Evolutionary conservation across 345 rosid genomes (phyloP).

Genomic region (Draba incana): DNA sequence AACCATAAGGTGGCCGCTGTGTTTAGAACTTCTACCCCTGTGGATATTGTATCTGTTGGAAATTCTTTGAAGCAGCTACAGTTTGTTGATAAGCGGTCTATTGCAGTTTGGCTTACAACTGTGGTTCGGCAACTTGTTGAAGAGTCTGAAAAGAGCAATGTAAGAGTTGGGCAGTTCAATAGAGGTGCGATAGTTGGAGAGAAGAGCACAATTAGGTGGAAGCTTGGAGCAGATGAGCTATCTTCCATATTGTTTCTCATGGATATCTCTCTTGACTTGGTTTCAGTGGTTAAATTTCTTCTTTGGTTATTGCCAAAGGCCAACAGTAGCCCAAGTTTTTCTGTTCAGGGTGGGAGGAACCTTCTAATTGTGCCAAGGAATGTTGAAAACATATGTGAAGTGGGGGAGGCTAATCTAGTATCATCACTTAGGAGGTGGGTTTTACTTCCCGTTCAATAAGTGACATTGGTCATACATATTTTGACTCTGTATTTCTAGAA

Average conservation of each 20-base stretch:
- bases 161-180: constrained; percentile 61
- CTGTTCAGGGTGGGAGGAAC: constrained; percentile 78
- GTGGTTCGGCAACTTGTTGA: constrained; percentile 77
- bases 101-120: constrained; percentile 77
- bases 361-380: constrained; percentile 57
- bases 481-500: constrained; percentile 10
- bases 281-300: constrained; percentile 74
- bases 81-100: constrained; percentile 71
- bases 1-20: constrained; percentile 58
- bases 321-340: constrained; percentile 55
- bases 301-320: constrained; percentile 93
- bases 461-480: constrained; percentile 11
- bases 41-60: constrained; percentile 72
- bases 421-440: constrained; percentile 83
- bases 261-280: constrained; percentile 77
- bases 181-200: constrained; percentile 68
- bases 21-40: constrained; percentile 47
- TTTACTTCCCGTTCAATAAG: constrained; percentile 15
- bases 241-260: constrained; percentile 71
- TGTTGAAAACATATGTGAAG: constrained; percentile 70
- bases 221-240: constrained; percentile 88
- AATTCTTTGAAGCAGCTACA: constrained; percentile 73
- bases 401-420: constrained; percentile 78
- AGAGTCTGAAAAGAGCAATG: constrained; percentile 65
- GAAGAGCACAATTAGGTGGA: constrained; percentile 65